These are phyloP conservation scores for Exophiala mesophila DNA, from an alignment of 2,329 filamentous ascomycete species.

Conservation along the genomic window DNA sequence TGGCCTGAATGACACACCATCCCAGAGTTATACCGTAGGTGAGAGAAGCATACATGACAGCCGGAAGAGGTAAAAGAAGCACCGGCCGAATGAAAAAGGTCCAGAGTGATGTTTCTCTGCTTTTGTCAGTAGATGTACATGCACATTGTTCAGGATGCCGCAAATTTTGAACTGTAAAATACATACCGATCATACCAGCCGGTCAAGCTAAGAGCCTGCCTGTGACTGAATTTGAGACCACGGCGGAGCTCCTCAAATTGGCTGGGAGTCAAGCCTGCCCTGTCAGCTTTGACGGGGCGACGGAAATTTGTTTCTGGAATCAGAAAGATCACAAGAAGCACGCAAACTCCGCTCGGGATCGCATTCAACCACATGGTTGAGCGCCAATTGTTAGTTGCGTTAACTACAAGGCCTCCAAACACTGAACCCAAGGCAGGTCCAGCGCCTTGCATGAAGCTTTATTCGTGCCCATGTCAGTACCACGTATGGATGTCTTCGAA, in stretches of 20 bases:
- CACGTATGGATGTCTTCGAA: neutral
- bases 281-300: neutral
- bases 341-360: conserved; percentile 3
- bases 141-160: too few relatives aligned
- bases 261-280: neutral
- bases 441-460: conserved; percentile 1
- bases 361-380: conserved; percentile 3
- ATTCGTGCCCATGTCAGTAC: neutral
- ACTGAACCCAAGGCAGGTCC: conserved; percentile 2
- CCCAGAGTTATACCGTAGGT: conserved; percentile 9
- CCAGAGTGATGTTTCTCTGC: conserved; percentile 6
- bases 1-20: conserved; percentile 8
- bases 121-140: neutral
- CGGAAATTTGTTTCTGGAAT: conserved; percentile 8
- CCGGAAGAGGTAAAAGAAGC: conserved; percentile 3
- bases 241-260: conserved; percentile 1
- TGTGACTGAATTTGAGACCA: neutral
- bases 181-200: conserved; percentile 11
- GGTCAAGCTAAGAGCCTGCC: conserved; percentile 1
- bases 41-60: conserved; percentile 3
- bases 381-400: conserved; percentile 4
- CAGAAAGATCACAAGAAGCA: conserved; percentile 1
- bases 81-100: conserved; percentile 1
- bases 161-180: neutral
- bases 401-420: conserved; percentile 4